phyloP scores from a whole-genome alignment of 106 monocot genomes.

The Dendrobium chrysotoxum region DNA sequence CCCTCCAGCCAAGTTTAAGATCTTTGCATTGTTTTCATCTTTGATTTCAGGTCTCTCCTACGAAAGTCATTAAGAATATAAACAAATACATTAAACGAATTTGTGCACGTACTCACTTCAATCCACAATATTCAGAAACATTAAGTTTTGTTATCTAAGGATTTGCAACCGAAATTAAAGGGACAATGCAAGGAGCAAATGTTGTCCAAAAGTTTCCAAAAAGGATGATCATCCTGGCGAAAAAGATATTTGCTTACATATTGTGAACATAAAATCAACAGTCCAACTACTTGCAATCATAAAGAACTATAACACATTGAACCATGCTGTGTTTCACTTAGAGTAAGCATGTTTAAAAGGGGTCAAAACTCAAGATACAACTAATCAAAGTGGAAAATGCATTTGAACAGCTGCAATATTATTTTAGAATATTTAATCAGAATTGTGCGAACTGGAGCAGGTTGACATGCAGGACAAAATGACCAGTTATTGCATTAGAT shows the following conservation, averaged over 20 bases:
- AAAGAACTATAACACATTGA: neutral
- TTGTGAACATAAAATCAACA: neutral
- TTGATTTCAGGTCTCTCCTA: slow-evolving; percentile 80
- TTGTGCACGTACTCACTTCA: neutral
- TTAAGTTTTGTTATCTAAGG: no score
- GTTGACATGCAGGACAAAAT: neutral
- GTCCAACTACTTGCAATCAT: neutral
- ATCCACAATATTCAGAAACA: neutral
- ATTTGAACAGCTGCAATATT: neutral
- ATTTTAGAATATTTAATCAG: neutral
- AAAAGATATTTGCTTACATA: neutral
- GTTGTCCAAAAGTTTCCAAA: no score
- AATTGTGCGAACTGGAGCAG: neutral
- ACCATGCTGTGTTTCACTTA: neutral
- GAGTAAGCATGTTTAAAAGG: neutral
- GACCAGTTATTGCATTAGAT: neutral
- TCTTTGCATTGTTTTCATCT: slow-evolving; percentile 50
- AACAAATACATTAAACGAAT: neutral
- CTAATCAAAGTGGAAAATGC: neutral
- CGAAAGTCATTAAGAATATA: slow-evolving; percentile 11
- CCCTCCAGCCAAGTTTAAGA: slow-evolving; percentile 66
- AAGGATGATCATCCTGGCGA: neutral
- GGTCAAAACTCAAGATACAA: neutral
- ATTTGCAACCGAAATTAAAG: no score
- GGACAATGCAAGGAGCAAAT: no score